Percentiles rank a stretch among this genome's conserved stretches.
These are phyloP conservation scores for Venturia carpophila DNA, from an alignment of 2,329 filamentous ascomycete species.

Conservation along the genomic window DNA sequence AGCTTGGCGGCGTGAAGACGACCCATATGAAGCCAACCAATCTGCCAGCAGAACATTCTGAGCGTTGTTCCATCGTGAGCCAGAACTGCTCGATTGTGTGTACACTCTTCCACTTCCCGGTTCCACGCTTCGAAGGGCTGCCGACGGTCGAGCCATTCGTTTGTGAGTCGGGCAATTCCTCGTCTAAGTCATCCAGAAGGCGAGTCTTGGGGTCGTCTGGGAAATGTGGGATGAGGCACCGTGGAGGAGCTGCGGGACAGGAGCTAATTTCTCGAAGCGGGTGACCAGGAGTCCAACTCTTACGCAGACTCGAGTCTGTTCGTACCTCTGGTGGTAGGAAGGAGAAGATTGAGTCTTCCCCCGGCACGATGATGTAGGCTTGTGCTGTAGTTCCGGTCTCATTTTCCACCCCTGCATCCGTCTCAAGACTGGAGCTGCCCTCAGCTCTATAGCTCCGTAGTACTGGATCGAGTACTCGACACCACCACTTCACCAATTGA, in stretches of 20 bases:
- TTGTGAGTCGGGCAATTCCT: constrained; percentile 57
- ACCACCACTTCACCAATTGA: constrained; percentile 93
- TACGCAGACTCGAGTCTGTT: constrained; percentile 32
- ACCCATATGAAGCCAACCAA: constrained; percentile 95
- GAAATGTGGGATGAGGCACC: constrained; percentile 81
- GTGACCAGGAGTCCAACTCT: constrained; percentile 52
- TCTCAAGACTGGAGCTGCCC: constrained; percentile 20
- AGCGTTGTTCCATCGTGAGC: constrained; percentile 96
- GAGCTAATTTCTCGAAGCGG: constrained; percentile 68
- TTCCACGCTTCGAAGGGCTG: constrained; percentile 41
- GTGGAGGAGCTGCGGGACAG: constrained; percentile 56
- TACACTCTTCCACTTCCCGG: constrained; percentile 74
- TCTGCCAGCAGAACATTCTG: constrained; percentile 88
- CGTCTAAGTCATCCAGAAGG: constrained; percentile 81
- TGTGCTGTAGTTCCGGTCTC: constrained; percentile 23
- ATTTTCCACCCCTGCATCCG: constrained; percentile 23
- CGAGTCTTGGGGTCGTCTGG: constrained; percentile 93
- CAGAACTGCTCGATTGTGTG: constrained; percentile 85
- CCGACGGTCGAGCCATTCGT: constrained; percentile 26
- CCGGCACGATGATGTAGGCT: constrained; percentile 80
- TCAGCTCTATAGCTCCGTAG: constrained; percentile 45
- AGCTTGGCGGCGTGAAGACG: constrained; percentile 59
- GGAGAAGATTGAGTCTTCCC: constrained; percentile 68
- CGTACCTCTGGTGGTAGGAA: constrained; percentile 58
- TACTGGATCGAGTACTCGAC: constrained; percentile 72